phyloP scores from a whole-genome alignment of 2,329 filamentous ascomycete genomes.

The Cladorrhinum sp. region DNA sequence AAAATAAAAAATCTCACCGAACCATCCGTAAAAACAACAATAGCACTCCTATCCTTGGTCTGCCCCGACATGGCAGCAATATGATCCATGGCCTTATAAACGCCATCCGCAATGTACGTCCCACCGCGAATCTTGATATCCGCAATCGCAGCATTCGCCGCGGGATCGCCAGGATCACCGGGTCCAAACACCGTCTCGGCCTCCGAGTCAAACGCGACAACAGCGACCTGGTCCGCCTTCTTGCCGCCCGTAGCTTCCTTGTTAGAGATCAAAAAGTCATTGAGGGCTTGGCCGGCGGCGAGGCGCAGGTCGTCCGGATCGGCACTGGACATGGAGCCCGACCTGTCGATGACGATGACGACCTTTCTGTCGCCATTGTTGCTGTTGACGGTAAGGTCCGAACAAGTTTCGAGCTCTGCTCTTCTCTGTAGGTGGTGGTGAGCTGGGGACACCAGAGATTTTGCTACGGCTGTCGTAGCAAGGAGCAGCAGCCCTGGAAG shows the following conservation, averaged over 20 bases:
- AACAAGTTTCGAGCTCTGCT: constrained; percentile 8
- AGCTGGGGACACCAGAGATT: background rate
- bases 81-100: constrained; percentile 22
- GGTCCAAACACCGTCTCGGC: constrained; percentile 16
- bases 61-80: constrained; percentile 16
- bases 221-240: constrained; percentile 25
- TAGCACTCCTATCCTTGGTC: constrained; percentile 23
- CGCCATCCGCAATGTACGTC: constrained; percentile 23
- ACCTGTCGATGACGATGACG: constrained; percentile 29
- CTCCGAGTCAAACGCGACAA: constrained; percentile 23
- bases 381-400: constrained; percentile 16
- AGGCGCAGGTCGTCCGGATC: constrained; percentile 25
- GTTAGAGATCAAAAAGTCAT: constrained; percentile 24
- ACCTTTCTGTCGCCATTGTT: constrained; percentile 29
- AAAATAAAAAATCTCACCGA: constrained; percentile 3
- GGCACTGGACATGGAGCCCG: constrained; percentile 22
- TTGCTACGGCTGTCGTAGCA: background rate
- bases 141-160: constrained; percentile 15
- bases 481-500: background rate
- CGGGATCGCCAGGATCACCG: constrained; percentile 21
- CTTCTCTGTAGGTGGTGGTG: background rate
- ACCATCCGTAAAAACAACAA: constrained; percentile 30
- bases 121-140: constrained; percentile 15
- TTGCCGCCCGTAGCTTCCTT: constrained; percentile 17
- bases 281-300: constrained; percentile 24